A percentile compares a stretch with the other conserved stretches of the same genome.
phyloP scores from a whole-genome alignment of 306 rosid genomes.

The Ormosia emarginata region DNA sequence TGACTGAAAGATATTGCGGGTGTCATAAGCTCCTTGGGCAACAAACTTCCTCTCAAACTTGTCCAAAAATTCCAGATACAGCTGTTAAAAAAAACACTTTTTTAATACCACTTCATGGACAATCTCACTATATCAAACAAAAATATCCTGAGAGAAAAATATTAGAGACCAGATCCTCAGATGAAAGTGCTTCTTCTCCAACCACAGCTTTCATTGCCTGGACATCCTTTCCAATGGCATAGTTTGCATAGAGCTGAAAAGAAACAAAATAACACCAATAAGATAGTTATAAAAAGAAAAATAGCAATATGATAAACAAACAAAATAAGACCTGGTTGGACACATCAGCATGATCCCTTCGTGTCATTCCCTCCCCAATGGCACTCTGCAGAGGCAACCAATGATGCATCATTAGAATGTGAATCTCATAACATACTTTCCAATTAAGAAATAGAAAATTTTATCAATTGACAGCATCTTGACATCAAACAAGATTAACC shows the following conservation, averaged over 20 bases:
- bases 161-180: constrained; percentile 86
- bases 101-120: constrained; percentile 11
- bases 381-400: constrained; percentile 74
- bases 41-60: constrained; percentile 98
- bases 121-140: neutral
- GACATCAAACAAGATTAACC: constrained; percentile 19
- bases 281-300: constrained; percentile 7
- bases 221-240: constrained; percentile 99
- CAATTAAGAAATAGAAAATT: neutral
- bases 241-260: constrained; percentile 90
- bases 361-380: constrained; percentile 99
- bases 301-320: neutral
- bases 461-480: neutral
- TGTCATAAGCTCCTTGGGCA: constrained; percentile 91
- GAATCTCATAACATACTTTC: neutral
- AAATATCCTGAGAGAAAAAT: neutral
- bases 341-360: constrained; percentile 94
- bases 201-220: constrained; percentile 99
- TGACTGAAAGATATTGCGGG: constrained; percentile 96
- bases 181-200: constrained; percentile 99
- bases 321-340: constrained; percentile 86
- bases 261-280: constrained; percentile 10
- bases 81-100: constrained; percentile 39
- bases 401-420: neutral
- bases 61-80: constrained; percentile 94